Evolutionary conservation across 306 rosid species (phyloP), one percentile per base, ranked within the genome.

Genomic region (Oemleria cerasiformis): DNA sequence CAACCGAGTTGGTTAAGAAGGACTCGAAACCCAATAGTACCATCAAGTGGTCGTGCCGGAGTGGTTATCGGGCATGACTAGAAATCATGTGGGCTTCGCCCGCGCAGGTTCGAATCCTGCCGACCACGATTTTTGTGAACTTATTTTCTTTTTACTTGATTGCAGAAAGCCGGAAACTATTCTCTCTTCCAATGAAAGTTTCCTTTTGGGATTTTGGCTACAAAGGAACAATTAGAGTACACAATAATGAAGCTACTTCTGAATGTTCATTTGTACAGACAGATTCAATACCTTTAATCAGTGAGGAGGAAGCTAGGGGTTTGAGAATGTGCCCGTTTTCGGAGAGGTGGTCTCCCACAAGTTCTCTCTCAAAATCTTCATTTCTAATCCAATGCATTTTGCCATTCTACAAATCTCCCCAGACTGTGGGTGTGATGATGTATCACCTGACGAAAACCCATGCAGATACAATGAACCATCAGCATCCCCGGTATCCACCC

Each of bases 371-470:
- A 75, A 81, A 68, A 75, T 62, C 65, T 79, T 86, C 85, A 86
- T 88, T 73, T 90, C 92, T 70, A 73, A 58, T 68, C 96, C 98
- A 9, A 90, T 2, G 68, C 72, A 82, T 53, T 86, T 81, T 8
- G 89, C 88, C 92, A 84, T 90, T 72, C 78, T 75, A 57, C 80
- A 79, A 36, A 92, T 90, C 77, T 82, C 88, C 60, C 74, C 88
- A 23, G 90, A 82, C 42, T 80, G 72, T 1, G 84, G 84, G 71
- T 90, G 97, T 41, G 92, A 86, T 63, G 57, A 86, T 63, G 57
- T 78, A 76, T 92, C 98, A 53, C 92, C 90, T 1, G 96, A 87
- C 11, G 96, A 92, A 75, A 92, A 92, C 17, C 96, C 84, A 78
- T 86, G 92, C 51, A 92, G 80, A 73, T 62, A 75, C 80, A 84